Evolutionary conservation across 78 protist genomes (phyloP).

Genomic region (Dictyostelium capitatum): DNA sequence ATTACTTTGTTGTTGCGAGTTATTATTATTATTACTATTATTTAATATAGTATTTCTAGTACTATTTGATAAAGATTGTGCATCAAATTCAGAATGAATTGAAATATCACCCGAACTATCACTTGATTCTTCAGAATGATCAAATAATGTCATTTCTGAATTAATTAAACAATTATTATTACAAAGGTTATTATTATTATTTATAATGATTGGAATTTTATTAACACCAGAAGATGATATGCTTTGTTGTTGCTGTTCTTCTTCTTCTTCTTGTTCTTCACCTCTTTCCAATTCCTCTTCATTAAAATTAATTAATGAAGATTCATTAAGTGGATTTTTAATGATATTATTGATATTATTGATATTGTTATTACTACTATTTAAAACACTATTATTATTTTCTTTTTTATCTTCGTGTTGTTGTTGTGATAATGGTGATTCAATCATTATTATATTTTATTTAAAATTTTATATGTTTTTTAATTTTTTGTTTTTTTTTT

Average conservation of each 20-base stretch:
- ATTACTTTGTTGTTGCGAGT: not conserved
- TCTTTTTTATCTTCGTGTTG: constrained; percentile 11
- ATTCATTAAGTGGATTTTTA: too few relatives aligned
- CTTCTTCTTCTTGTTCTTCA: not conserved
- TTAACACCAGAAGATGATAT: constrained; percentile 10
- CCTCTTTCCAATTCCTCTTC: not conserved
- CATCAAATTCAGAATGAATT: constrained; percentile 36
- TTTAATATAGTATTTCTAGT: constrained; percentile 3
- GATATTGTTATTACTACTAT: not conserved
- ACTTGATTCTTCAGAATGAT: constrained; percentile 16
- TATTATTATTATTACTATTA: not conserved
- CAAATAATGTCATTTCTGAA: constrained; percentile 22
- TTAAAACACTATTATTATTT: not conserved
- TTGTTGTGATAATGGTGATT: constrained; percentile 7
- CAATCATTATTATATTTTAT: not conserved
- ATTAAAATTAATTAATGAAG: not conserved
- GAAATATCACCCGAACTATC: constrained; percentile 38
- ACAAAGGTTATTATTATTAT: not conserved
- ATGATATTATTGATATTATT: too few relatives aligned
- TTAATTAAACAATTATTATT: not conserved
- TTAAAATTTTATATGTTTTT: not conserved
- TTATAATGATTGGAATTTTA: not conserved
- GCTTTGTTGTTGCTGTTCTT: not conserved
- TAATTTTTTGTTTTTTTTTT: not conserved
- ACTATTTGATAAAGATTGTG: not conserved